Base-by-base conservation (phyloP, 2,329 filamentous ascomycete genomes). In the Ceratocystiopsis minuta region DNA sequence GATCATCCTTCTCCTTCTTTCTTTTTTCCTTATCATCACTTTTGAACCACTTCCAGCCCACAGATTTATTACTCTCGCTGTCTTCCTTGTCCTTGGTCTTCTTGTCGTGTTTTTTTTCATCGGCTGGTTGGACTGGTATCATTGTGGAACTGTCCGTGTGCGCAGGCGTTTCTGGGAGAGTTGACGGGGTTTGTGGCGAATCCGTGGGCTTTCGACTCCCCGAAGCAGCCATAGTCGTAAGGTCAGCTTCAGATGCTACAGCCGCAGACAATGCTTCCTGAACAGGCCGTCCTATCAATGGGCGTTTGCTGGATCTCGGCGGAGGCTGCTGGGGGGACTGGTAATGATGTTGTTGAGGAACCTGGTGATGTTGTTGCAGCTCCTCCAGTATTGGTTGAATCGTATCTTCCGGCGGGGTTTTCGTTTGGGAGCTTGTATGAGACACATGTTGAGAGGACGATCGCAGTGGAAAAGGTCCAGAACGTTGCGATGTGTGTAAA, bases 1-100 rank as follows among this genome's bases (percentile, higher is more conserved):
- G 71, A 20, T 36, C 40, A 71, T 70, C 70, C 46, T 67, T 68
- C 49, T 70, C 68, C 42, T 72, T 70, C 53, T 72, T 76, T 50
- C 80, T 80, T 45, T 78, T 80, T 32, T 80, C 74, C 51, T 78
- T 79, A 45, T 87, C 80, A 42, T 88, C 82, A 31, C 87, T 70
- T 51, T 77, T 78, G 56, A 92, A 75, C 80, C 81, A 87, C 50
- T 83, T 83, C 82, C 84, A 81, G 57, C 75, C 74, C 57, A 73
- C 84, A 46, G 79, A 81, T 55, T 90, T 93, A 46, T 78, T 66
- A 40, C 68, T 68, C 37, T 83, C 76, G 2, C 58, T 53, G 15
- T 78, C 67, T 11, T 79, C 71, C 48, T 71, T 75, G 5, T 86
- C 80, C 54, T 81, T 87, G 40, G 74, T 70, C 51, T 78, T 84